Evolutionary conservation across 257 asterid species (phyloP), one percentile per base, ranked within the genome.

Genomic region (Capsicum baccatum): DNA sequence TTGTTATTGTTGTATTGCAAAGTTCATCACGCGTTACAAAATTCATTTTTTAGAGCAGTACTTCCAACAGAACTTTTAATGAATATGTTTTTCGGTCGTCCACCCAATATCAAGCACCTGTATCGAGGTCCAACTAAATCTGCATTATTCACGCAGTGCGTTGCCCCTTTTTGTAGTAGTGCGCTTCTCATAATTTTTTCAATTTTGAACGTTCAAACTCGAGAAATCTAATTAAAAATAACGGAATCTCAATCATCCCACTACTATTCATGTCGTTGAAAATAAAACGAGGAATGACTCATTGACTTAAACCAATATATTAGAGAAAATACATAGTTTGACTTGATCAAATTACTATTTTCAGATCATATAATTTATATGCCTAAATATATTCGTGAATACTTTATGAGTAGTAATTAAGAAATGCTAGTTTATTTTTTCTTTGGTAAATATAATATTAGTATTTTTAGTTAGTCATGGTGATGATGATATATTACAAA

Each of bases 341-440:
- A 85, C 81, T 83, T 26, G 19, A 87, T 85, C 88, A 85, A 87
- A 79, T n/a, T 54, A 73, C n/a, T 19, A 74, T 12, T 74, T 74
- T 74, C 62, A 12, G 44, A 50, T 11, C 16, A 15, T 48, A 74
- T 74, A 74, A 21, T 73, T 47, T 50, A 74, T 74, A 74, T 19
- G 44, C 44, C 60, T 26, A 74, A 74, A 74, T 48, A 74, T 48
- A 19, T 48, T 19, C 12, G 60, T 19, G 9, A 48, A 50, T 26
- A 26, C 33, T 26, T 26, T 26, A 26, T 26, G 33, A 26, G 11
- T 50, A 19, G 12, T 21, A 6, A 48, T n/a, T 73, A 47, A 47
- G 0, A 11, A 74, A 21, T 50, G 12, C 21, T 6, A 47, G n/a
- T 71, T 68, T 13, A 73, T n/a, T 48, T 48, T 19, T 19, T 48